Evolutionary conservation across 257 asterid genomes (phyloP).

Genomic region (Nicotiana benthamiana): DNA sequence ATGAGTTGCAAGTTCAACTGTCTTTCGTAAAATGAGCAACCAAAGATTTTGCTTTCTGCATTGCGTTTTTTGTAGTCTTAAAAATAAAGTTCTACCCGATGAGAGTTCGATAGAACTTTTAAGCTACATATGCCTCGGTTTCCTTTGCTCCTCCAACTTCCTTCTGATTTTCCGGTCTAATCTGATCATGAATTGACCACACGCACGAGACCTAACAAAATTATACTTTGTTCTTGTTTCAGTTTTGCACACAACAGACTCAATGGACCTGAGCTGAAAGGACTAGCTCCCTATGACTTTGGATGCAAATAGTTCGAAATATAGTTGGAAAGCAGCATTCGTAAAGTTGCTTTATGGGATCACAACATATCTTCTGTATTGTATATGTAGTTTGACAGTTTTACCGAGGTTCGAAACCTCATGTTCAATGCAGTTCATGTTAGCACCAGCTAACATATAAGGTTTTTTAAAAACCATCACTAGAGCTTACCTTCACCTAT

Average conservation of each 20-base stretch:
- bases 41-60: no score
- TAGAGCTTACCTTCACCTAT: background rate
- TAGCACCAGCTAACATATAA: background rate
- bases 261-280: constrained; percentile 80
- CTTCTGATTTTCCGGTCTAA: background rate
- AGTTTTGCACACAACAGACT: constrained; percentile 66
- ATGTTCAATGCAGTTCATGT: background rate
- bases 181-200: background rate
- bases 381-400: background rate
- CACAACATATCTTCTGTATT: background rate
- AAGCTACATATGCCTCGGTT: no score
- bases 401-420: background rate
- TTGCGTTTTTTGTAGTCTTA: no score
- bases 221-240: constrained; percentile 10
- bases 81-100: no score
- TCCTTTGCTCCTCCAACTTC: no score
- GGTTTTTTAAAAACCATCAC: background rate
- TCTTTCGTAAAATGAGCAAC: no score
- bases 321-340: background rate
- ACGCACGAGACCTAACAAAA: background rate
- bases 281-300: constrained; percentile 76
- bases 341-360: background rate
- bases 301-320: constrained; percentile 44
- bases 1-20: no score
- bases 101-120: no score